Evolutionary conservation across 108 stramenopile genomes (phyloP).

Genomic region (Ochromonas danica): DNA sequence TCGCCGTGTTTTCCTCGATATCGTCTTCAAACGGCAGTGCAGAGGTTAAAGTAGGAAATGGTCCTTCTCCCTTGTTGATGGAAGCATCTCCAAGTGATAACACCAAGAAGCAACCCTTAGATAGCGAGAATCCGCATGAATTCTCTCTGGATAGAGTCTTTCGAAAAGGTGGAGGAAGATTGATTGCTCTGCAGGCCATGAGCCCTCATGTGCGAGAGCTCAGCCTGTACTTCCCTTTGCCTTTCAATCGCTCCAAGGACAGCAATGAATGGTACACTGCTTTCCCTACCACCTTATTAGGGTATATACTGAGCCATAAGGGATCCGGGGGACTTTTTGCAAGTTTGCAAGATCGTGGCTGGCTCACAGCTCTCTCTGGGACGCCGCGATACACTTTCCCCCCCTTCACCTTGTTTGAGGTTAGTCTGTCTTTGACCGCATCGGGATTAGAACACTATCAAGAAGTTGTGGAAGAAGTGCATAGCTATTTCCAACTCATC

Average conservation of each 20-base stretch:
- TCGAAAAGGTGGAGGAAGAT: neutral
- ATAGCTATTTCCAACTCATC: neutral
- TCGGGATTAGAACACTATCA: neutral
- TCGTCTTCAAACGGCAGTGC: neutral
- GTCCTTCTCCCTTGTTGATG: too few species aligned
- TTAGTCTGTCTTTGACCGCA: neutral
- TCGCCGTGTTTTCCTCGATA: neutral
- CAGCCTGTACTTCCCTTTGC: neutral
- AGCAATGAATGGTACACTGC: too few species aligned
- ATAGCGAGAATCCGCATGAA: neutral
- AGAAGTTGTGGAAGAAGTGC: neutral
- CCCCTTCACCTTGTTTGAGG: constrained; percentile 1
- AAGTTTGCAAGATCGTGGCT: neutral
- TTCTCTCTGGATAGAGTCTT: neutral
- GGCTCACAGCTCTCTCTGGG: constrained; percentile 3
- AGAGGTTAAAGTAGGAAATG: neutral
- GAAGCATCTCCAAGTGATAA: too few species aligned
- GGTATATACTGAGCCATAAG: neutral
- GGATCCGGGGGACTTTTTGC: neutral
- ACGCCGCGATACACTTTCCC: neutral
- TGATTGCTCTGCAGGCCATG: neutral
- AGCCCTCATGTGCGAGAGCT: constrained; percentile 8
- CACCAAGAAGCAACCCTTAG: too few species aligned
- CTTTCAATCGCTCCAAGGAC: constrained; percentile 21
- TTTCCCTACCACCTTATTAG: constrained; percentile 3